Base-by-base conservation (phyloP, 2,329 filamentous ascomycete genomes). In the Paraphaeosphaeria minitans region DNA sequence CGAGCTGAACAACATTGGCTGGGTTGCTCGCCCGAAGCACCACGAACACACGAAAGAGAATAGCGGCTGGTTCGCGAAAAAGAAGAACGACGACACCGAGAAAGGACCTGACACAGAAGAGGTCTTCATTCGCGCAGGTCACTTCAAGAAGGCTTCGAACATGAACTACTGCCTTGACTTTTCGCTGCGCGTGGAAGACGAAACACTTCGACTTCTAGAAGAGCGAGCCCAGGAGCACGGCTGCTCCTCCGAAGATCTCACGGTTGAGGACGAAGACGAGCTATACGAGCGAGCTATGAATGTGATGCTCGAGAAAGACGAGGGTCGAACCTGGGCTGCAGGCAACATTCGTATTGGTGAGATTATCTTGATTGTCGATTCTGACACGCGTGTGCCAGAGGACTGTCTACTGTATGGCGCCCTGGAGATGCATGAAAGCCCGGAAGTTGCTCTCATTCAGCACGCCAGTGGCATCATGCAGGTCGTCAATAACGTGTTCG, bases 321-420 rank as follows among this genome's bases (percentile, higher is more conserved):
- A 90, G 60, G 88, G 88, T 35, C 85, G 88, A 22, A 90, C 89
- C n/a, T 91, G 88, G 89, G 91, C 91, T 33, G 90, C 91, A 70
- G 91, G 91, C 59, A 92, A 95, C 76, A 88, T 96, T 65, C 90
- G 91, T 53, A 80, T 95, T 33, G 91, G 91, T 58, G 91, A 95
- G 77, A 92, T 92, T 73, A 90, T 93, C 61, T 79, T 90, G 39
- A 80, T 92, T 60, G 89, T 67, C 10, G 65, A 70, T 47, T 64
- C 64, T 41, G 62, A 64, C 21, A 62, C 58, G 27, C 62, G 65
- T 47, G 66, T 69, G 21, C 90, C 90, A 0, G 80, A 84, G 53
- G 90, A 92, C 74, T 93, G 90, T 70, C 82, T 93, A 57, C 81
- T 93, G 5, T 89, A 92, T 71, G 89, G 89, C 50, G 89, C 90